These are phyloP conservation scores for Xylogone sp. DNA, from an alignment of 2,329 filamentous ascomycete genomes.

Conservation along the genomic window DNA sequence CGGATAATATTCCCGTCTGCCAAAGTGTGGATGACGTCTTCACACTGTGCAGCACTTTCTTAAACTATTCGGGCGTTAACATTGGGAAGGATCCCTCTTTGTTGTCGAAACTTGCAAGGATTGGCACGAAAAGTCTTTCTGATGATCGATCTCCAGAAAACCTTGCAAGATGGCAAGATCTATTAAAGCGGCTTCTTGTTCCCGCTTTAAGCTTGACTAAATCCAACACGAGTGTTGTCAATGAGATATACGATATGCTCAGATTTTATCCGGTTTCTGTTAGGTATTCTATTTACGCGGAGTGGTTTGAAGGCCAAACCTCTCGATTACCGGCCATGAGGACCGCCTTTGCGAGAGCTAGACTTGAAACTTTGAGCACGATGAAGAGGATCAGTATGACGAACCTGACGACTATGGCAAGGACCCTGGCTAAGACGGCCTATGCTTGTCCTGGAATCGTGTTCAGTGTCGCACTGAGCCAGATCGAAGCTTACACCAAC, in stretches of 20 bases:
- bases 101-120: constrained; percentile 77
- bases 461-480: constrained; percentile 81
- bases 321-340: constrained; percentile 76
- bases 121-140: constrained; percentile 71
- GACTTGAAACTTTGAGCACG: constrained; percentile 75
- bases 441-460: constrained; percentile 88
- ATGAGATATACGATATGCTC: constrained; percentile 82
- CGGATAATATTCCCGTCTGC: constrained; percentile 87
- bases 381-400: constrained; percentile 88
- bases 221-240: constrained; percentile 77
- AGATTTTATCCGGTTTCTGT: constrained; percentile 71
- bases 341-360: constrained; percentile 71
- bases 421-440: constrained; percentile 86
- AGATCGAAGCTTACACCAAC: constrained; percentile 93
- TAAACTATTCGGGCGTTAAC: constrained; percentile 83
- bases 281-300: constrained; percentile 85
- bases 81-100: constrained; percentile 81
- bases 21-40: constrained; percentile 90
- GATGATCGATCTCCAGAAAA: constrained; percentile 70
- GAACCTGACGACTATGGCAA: constrained; percentile 81
- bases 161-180: constrained; percentile 73
- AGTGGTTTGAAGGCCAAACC: constrained; percentile 81
- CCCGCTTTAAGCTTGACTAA: constrained; percentile 85
- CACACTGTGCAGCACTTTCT: constrained; percentile 74
- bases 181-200: constrained; percentile 80